Conservation (phyloP, 2,329 filamentous ascomycete genomes). For the Alternaria sp. region DNA sequence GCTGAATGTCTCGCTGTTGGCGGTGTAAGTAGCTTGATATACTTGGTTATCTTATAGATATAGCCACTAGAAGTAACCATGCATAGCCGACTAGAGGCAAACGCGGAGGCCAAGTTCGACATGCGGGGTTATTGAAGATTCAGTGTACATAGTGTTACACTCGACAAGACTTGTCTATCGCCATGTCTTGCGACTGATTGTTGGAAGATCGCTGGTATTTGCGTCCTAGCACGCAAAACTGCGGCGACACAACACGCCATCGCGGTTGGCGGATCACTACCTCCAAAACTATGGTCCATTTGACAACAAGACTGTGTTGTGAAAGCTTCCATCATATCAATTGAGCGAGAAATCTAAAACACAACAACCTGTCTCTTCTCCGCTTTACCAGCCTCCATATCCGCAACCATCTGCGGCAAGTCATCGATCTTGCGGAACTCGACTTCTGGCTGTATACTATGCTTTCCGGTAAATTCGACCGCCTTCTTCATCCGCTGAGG, state of each 20-base stretch:
- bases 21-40: too few relatives aligned
- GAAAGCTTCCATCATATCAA: too few relatives aligned
- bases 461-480: constrained; percentile 55
- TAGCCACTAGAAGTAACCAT: background rate
- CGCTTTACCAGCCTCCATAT: constrained; percentile 51
- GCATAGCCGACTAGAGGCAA: background rate
- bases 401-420: constrained; percentile 50
- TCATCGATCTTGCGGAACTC: constrained; percentile 53
- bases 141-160: too few relatives aligned
- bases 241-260: background rate
- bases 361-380: constrained; percentile 51
- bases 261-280: fast-evolving
- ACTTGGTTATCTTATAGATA: background rate
- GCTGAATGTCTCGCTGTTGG: too few relatives aligned
- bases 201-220: background rate
- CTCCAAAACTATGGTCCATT: background rate
- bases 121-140: too few relatives aligned
- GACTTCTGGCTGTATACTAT: constrained; percentile 54
- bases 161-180: background rate
- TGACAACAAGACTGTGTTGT: fast-evolving
- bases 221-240: background rate
- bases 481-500: constrained; percentile 56
- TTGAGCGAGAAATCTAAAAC: constrained; percentile 29
- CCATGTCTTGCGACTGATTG: background rate
- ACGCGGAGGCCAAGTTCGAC: background rate